phyloP scores from a whole-genome alignment of 176 grass and related monocot species.

The Bonia amplexicaulis region DNA sequence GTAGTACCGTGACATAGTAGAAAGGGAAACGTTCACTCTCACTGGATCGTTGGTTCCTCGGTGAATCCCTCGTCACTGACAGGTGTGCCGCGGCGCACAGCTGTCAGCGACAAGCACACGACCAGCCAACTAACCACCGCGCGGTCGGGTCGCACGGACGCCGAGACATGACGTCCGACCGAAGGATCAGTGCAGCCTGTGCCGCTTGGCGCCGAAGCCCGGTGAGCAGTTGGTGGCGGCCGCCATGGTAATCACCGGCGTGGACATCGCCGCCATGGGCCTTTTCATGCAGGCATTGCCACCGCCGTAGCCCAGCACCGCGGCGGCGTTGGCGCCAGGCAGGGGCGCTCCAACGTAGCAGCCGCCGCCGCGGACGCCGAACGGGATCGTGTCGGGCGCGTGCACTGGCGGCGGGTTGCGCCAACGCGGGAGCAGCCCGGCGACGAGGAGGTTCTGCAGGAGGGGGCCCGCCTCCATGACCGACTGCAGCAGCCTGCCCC shows the following conservation, averaged over 20 bases:
- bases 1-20: not conserved
- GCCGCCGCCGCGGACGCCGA: conserved; percentile 7
- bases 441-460: conserved; percentile 77
- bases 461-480: conserved; percentile 70
- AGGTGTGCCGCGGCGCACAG: not conserved
- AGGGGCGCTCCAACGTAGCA: not conserved
- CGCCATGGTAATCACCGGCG: conserved; percentile 5
- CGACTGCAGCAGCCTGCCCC: conserved; percentile 52
- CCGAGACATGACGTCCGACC: not conserved
- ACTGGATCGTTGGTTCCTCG: not conserved
- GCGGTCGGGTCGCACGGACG: not conserved
- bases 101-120: not conserved
- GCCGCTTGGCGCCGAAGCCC: conserved; percentile 38
- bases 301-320: not conserved
- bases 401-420: conserved; percentile 72
- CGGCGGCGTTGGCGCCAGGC: not conserved
- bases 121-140: not conserved
- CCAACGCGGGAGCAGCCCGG: conserved; percentile 75
- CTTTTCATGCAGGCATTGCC: conserved; percentile 31
- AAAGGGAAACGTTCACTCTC: not conserved
- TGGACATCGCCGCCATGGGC: conserved; percentile 18
- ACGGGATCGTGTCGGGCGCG: conserved; percentile 35
- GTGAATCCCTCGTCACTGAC: not conserved
- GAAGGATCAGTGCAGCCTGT: conserved; percentile 38
- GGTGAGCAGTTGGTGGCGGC: conserved; percentile 17